These are phyloP conservation scores for Fusarium scirpi DNA, from an alignment of 2,329 filamentous ascomycete genomes.

Conservation along the genomic window DNA sequence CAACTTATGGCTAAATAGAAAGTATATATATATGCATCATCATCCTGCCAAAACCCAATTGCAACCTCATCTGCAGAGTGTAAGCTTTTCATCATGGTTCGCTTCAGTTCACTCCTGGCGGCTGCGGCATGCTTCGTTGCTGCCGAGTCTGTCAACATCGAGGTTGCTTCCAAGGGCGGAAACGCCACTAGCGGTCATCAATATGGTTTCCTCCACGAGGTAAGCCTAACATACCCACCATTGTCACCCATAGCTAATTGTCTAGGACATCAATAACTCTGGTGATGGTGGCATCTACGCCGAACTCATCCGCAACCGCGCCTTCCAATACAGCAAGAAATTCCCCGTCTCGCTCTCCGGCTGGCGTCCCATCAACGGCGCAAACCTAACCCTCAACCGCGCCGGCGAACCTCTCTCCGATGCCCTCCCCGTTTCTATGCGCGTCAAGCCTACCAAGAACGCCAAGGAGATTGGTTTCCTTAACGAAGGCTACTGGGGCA, in stretches of 20 bases:
- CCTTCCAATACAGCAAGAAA: conserved; percentile 68
- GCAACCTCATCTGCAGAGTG: conserved; percentile 3
- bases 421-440: conserved; percentile 65
- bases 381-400: conserved; percentile 61
- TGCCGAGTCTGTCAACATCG: conserved; percentile 52
- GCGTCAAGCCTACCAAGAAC: conserved; percentile 51
- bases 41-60: background rate
- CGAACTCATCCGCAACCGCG: conserved; percentile 76
- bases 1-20: background rate
- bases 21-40: conserved; percentile 12
- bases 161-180: conserved; percentile 54
- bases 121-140: conserved; percentile 29
- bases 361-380: conserved; percentile 59
- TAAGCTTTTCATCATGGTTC: conserved; percentile 29
- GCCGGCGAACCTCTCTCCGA: conserved; percentile 62
- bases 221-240: conserved; percentile 16
- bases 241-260: too few relatives aligned
- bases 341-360: conserved; percentile 59
- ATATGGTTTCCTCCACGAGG: conserved; percentile 61
- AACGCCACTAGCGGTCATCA: conserved; percentile 59
- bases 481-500: conserved; percentile 70
- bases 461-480: conserved; percentile 57
- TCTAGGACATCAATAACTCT: conserved; percentile 72
- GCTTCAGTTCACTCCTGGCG: conserved; percentile 34
- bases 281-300: conserved; percentile 80